Percentiles rank a stretch among this genome's conserved stretches.
phyloP scores from a whole-genome alignment of 345 rosid species.

The Brassica rapa region DNA sequence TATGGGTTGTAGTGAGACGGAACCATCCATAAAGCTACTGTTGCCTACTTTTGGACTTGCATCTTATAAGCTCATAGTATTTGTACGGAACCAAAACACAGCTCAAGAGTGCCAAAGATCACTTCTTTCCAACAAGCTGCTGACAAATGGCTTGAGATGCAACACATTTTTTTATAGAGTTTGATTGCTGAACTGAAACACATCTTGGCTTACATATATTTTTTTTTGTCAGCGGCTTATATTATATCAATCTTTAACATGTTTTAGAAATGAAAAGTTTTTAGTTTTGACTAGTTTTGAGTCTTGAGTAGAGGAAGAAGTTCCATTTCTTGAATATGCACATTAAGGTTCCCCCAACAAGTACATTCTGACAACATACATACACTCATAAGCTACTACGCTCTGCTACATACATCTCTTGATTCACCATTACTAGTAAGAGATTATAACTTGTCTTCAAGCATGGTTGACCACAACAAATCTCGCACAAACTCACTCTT shows the following conservation, averaged over 20 bases:
- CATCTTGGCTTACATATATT: constrained; percentile 10
- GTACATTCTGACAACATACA: constrained; percentile 1
- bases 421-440: background rate
- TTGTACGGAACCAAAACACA: constrained; percentile 69
- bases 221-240: background rate
- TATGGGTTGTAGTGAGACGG: constrained; percentile 37
- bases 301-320: background rate
- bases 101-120: constrained; percentile 52
- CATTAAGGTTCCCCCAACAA: constrained; percentile 7
- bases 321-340: constrained; percentile 31
- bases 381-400: constrained; percentile 20
- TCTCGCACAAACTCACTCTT: constrained; percentile 57
- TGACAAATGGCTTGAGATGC: constrained; percentile 63
- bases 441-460: constrained; percentile 45
- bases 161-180: constrained; percentile 28
- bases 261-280: background rate
- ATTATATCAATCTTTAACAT: background rate
- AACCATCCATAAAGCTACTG: constrained; percentile 49
- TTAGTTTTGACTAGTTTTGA: background rate
- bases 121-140: constrained; percentile 59
- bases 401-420: background rate
- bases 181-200: constrained; percentile 16
- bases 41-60: constrained; percentile 82
- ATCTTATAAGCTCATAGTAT: constrained; percentile 68
- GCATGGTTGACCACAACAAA: constrained; percentile 54